Evolutionary conservation across 371 early-diverging fungal genomes (phyloP), one percentile per base, ranked within the genome.

Genomic region (Chytridium lagenaria): DNA sequence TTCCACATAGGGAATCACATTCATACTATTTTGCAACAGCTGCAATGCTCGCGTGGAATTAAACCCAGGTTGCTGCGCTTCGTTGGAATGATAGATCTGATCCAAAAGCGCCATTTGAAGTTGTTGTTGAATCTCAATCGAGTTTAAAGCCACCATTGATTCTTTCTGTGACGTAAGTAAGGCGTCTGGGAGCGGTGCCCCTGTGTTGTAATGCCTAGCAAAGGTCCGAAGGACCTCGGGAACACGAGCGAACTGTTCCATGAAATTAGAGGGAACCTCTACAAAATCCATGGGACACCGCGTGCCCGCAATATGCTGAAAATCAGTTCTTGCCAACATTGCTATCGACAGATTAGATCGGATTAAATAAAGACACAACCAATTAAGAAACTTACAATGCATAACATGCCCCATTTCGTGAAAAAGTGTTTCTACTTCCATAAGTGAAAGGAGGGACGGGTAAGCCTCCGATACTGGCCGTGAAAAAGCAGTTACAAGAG

Each of bases 381-480:
- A 40, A 37, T 23, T 26, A 50, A 0, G 50, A 50, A 50, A 74
- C 71, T 80, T 64, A 77, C 78, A 95, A 79, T 98, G 98, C 91
- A 98, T 93, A 1, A 97, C 99, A 74, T 98, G 99, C 1, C 99
- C 99, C 94, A 98, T 94, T 75, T 98, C 99, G 82, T 98, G 99
- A 82, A 96, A 97, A n/a, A 98, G 77, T 0, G 98, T 98, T 75
- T 96, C 96, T 33, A 97, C 90, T 68, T 97, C 96, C 67, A 81
- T 80, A 72, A 88, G 77, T 1, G 69, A 38, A 74, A 88, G 57
- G n/a, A 79, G 71, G 5, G 52, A 36, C 15, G 85, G 81, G 16
- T 2, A 15, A 12, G 37, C 72, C 0, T 51, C 72, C 16, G 57
- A 71, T 0, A 16, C 16, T 22, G 71, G 73, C 30, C 78, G 30